phyloP scores from a whole-genome alignment of 2,329 filamentous ascomycete genomes.

The Alternaria conjuncta region DNA sequence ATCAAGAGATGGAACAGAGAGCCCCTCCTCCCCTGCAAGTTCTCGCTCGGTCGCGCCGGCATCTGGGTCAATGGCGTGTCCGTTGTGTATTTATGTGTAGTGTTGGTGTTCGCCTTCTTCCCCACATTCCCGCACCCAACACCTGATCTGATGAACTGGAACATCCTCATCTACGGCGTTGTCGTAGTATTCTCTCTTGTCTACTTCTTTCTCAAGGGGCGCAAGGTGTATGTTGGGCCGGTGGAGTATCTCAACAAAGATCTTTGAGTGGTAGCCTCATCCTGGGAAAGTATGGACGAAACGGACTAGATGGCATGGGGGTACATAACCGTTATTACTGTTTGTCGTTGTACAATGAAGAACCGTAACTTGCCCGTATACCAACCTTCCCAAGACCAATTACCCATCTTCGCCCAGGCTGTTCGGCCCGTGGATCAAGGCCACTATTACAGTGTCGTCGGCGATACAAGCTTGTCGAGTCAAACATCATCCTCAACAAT shows the following conservation, averaged over 20 bases:
- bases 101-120: constrained; percentile 56
- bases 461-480: no score
- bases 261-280: not conserved
- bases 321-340: no score
- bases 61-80: constrained; percentile 53
- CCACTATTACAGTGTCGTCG: no score
- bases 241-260: constrained; percentile 32
- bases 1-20: constrained; percentile 53
- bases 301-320: no score
- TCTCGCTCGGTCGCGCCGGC: constrained; percentile 55
- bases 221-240: constrained; percentile 49
- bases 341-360: no score
- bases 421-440: no score
- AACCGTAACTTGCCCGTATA: no score
- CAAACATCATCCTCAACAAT: no score
- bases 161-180: constrained; percentile 54
- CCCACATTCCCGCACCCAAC: constrained; percentile 41
- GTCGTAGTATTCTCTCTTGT: constrained; percentile 52
- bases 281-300: no score
- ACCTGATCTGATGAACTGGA: constrained; percentile 56
- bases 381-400: no score
- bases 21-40: constrained; percentile 52
- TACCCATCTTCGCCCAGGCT: no score
- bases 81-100: constrained; percentile 48
- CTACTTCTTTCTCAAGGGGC: constrained; percentile 53